Conservation (phyloP, 805 yeast genomes). For the Suhomyces emberorum region DNA sequence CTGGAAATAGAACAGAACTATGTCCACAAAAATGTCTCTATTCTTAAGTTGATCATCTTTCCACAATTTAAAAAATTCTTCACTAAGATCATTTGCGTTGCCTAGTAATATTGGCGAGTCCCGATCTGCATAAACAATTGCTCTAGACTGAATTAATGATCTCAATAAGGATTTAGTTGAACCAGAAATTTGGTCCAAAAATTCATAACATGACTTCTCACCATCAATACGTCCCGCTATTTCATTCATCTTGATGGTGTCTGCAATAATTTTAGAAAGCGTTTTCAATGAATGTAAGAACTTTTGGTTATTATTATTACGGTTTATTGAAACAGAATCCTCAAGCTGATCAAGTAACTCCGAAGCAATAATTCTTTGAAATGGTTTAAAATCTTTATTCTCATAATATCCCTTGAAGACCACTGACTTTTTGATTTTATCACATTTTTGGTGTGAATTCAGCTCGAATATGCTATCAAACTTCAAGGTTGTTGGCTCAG, state of each 20-base stretch:
- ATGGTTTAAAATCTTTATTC: not conserved
- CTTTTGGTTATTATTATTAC: conserved; percentile 10
- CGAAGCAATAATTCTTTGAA: not conserved
- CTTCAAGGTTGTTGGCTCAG: no score
- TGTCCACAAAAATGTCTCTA: conserved; percentile 38
- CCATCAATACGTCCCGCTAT: conserved; percentile 53
- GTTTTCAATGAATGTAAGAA: conserved; percentile 15
- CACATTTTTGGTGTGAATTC: no score
- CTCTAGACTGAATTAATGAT: conserved; percentile 41
- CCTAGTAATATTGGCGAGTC: conserved; percentile 9
- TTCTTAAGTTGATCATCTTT: conserved; percentile 16
- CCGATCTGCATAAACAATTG: conserved; percentile 9
- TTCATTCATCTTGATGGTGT: conserved; percentile 57
- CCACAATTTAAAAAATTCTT: conserved; percentile 25
- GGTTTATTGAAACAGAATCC: conserved; percentile 3
- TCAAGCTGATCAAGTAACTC: not conserved
- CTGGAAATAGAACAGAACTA: conserved; percentile 39
- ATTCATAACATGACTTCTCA: conserved; percentile 17
- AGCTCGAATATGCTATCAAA: no score
- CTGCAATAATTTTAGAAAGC: conserved; percentile 34
- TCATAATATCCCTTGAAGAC: conserved; percentile 14
- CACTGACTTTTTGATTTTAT: no score
- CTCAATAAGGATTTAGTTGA: conserved; percentile 32
- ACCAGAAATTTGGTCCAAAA: conserved; percentile 25
- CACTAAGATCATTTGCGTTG: conserved; percentile 6